Percentiles rank a stretch among this genome's conserved stretches.
Conservation (phyloP, 2,329 filamentous ascomycete genomes). For the Seiridium cupressi region DNA sequence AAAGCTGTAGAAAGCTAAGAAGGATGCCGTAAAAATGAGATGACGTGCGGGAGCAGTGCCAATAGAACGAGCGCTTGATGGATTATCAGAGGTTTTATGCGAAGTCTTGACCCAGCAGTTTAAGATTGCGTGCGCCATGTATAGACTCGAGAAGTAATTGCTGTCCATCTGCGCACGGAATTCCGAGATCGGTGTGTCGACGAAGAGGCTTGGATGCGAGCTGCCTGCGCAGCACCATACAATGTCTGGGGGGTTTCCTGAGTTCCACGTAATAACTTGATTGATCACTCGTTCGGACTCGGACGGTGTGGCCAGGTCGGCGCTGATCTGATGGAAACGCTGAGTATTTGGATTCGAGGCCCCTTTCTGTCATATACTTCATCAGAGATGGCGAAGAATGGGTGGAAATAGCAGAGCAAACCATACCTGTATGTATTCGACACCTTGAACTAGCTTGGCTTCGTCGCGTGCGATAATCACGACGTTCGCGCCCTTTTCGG, state of each 20-base stretch:
- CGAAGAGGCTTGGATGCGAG: conserved; percentile 46
- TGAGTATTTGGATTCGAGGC: conserved; percentile 53
- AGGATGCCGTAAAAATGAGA: conserved; percentile 67
- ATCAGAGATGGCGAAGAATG: not conserved
- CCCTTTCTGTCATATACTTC: conserved; percentile 32
- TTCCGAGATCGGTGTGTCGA: conserved; percentile 30
- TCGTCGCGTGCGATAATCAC: conserved; percentile 65
- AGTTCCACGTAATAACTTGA: conserved; percentile 63
- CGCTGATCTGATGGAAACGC: conserved; percentile 63
- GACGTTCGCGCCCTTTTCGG: conserved; percentile 66
- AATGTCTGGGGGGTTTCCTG: conserved; percentile 55
- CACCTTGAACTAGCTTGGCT: conserved; percentile 55
- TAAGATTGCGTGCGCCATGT: conserved; percentile 35
- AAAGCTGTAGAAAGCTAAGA: conserved; percentile 59
- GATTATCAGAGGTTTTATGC: not conserved
- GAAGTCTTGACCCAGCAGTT: conserved; percentile 23
- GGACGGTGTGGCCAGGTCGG: conserved; percentile 57
- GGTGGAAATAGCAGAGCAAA: not conserved
- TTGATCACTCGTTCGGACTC: conserved; percentile 57
- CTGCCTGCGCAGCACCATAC: conserved; percentile 68
- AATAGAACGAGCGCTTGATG: not conserved
- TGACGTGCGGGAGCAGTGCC: conserved; percentile 40
- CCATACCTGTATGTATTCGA: conserved; percentile 53
- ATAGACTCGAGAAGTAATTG: conserved; percentile 38
- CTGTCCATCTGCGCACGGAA: conserved; percentile 34